Base-by-base conservation (phyloP, 202 grass and related monocot genomes). In the Carex arenaria region DNA sequence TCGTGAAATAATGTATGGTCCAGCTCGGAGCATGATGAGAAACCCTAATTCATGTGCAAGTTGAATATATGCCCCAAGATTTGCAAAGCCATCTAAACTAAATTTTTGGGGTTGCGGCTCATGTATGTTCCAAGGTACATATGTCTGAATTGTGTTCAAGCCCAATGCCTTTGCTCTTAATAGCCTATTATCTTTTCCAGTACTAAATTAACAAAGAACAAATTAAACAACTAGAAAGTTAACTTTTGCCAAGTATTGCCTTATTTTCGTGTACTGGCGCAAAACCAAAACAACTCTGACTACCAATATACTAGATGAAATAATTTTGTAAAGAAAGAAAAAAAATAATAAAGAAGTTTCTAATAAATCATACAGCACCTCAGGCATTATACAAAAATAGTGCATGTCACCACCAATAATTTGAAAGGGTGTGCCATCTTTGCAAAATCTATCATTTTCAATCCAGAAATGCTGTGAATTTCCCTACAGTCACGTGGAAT, bases 121-220 rank as follows among this genome's bases (percentile, higher is more conserved):
- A 62, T 98, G 95, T 80, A 98, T 83, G 87, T 95, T 98, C 95
- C 95, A 98, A 78, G 93, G 95, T 87, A 98, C 88, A 79, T 95
- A 98, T 31, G 93, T 98, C 85, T 98, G 95, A 38, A 98, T 93
- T 61, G 93, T 87, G 83, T 98, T 95, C 85, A 98, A 89, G 20
- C 95, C 95, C 34, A 98, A 84, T 75, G 93, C 92, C 79, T 95
- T 95, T 54, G 95, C 91, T 85, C 93, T 93, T 87, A 98, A 81
- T 56, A 98, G 88, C 67, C 95, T 89, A 72, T 98, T 93, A n/a
- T n/a, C n/a, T n/a, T 86, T 87, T 90, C 95, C 95, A 93, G 63
- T 98, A 98, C 93, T 98, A 89, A 80, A 89, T 20, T 23, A 23
- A 81, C n/a, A 84, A 54, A 87, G 60, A 78, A 36, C 14, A 80